Percentiles rank a stretch among this genome's conserved stretches.
Evolutionary conservation across 306 rosid genomes (phyloP).

Genomic region (Leucaena leucocephala): DNA sequence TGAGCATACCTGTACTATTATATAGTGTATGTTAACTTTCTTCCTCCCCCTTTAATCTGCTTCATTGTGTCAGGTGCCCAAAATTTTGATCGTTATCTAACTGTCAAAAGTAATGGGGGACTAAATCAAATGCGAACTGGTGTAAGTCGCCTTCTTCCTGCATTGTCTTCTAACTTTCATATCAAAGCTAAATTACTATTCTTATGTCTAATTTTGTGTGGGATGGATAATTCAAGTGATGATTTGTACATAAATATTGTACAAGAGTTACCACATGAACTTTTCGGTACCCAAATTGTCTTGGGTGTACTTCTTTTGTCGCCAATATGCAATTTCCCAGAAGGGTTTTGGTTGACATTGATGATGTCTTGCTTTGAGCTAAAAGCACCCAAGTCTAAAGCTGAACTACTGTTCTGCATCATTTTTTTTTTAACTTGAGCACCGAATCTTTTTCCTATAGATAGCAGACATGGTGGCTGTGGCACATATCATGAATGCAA

Average conservation of each 20-base stretch:
- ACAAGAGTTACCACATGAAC: constrained; percentile 5
- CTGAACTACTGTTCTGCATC: constrained; percentile 24
- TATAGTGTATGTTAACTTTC: constrained; percentile 1
- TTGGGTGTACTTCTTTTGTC: constrained; percentile 17
- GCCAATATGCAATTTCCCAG: constrained; percentile 10
- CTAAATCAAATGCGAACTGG: constrained; percentile 97
- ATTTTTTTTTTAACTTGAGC: constrained; percentile 14
- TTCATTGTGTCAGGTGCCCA: constrained; percentile 58
- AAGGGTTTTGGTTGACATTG: constrained; percentile 20
- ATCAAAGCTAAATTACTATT: constrained; percentile 5
- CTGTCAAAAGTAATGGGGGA: constrained; percentile 92
- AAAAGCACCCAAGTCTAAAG: constrained; percentile 26
- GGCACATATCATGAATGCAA: constrained; percentile 86
- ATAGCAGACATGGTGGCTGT: constrained; percentile 96
- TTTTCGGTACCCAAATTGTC: constrained; percentile 14
- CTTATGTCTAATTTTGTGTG: constrained; percentile 16
- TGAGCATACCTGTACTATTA: constrained; percentile 9
- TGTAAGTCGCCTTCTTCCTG: constrained; percentile 56
- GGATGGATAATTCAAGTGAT: constrained; percentile 3
- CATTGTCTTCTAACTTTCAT: constrained; percentile 12
- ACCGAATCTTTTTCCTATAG: constrained; percentile 45
- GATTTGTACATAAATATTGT: constrained; percentile 3
- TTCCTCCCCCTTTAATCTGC: constrained; percentile 19
- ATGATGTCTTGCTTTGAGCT: constrained; percentile 26
- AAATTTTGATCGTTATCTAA: constrained; percentile 62